Evolutionary conservation across 2,329 filamentous ascomycete genomes (phyloP), one percentile per base, ranked within the genome.

Genomic region (Trichoderma simmonsii): DNA sequence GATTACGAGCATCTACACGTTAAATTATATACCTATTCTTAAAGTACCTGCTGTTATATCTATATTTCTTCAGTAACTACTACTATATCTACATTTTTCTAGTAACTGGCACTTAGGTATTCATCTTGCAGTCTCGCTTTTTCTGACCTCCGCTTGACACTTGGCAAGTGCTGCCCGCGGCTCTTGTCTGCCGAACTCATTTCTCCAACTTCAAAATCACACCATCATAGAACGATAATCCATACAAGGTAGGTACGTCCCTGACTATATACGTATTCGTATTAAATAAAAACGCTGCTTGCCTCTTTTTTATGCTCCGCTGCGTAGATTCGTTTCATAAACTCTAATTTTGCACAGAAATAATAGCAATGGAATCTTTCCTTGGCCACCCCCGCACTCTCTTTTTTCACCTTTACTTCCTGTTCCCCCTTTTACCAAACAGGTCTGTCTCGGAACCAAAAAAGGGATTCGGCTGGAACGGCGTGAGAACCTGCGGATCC

Each of bases 381-480:
- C 12, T 57, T 70, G 6, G 26, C 32, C 63, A 24, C 63, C 39
- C 43, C 63, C 36, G 18, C 63, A 36, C 54, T 51, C 54, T 18
- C 11, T 36, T 26, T 32, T 59, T 43, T n/a, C 60, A 26, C 28
- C 34, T 21, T 39, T 39, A 43, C 6, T 30, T 28, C 36, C 32
- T 56, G 28, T 62, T 54, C 34, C 56, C 39, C 76, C 73, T 80
- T 71, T 80, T 81, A 72, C 73, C 79, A 34, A 82, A 82, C 8
- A 82, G 73, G 69, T 81, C 81, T 64, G 80, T 80, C 68, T 79
- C 76, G 3, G 81, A 83, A 9, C 81, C 83, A 73, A 79, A 82
- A 71, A 85, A 81, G 1, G 84, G 85, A 73, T 83, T 85, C 4
- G 84, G 83, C 75, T 87, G 84, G 73, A 83, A 85, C 0, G 77